Conservation (phyloP, 2,329 filamentous ascomycete genomes). For the Cytospora leucostoma region DNA sequence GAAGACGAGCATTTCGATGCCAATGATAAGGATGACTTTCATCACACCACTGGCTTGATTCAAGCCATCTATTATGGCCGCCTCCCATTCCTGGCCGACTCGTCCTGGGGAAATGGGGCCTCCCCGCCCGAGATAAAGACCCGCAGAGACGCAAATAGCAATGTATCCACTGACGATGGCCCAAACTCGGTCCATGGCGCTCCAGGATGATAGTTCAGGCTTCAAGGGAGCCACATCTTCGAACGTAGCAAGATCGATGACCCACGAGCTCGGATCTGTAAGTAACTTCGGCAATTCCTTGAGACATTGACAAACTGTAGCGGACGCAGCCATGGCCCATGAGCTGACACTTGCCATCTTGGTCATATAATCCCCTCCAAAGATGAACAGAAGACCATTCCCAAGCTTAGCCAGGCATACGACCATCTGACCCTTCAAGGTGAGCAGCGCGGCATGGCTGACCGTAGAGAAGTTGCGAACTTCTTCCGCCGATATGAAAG, state of each 20-base stretch:
- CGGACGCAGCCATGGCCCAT: conserved; percentile 28
- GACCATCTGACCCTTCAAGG: conserved; percentile 57
- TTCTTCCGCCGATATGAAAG: conserved; percentile 57
- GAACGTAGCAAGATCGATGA: conserved; percentile 55
- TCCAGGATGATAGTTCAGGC: conserved; percentile 67
- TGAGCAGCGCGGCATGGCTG: conserved; percentile 69
- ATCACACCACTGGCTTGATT: conserved; percentile 94
- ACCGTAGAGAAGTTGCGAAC: conserved; percentile 76
- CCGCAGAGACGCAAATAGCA: conserved; percentile 72
- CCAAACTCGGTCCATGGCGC: conserved; percentile 62
- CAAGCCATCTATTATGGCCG: conserved; percentile 76
- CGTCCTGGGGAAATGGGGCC: conserved; percentile 64
- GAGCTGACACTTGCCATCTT: conserved; percentile 34
- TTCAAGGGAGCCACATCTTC: conserved; percentile 47
- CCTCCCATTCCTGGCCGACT: conserved; percentile 67
- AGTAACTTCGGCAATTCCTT: conserved; percentile 40
- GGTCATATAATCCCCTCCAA: conserved; percentile 44
- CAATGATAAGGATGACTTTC: conserved; percentile 97
- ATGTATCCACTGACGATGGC: conserved; percentile 82
- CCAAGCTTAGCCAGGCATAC: conserved; percentile 44
- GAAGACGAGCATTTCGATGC: conserved; percentile 98
- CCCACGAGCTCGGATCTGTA: conserved; percentile 56
- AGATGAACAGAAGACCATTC: conserved; percentile 44
- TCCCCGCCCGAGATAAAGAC: conserved; percentile 76
- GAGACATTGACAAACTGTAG: conserved; percentile 31